phyloP scores from a whole-genome alignment of 495 filamentous ascomycete genomes.

The Terfezia claveryi region DNA sequence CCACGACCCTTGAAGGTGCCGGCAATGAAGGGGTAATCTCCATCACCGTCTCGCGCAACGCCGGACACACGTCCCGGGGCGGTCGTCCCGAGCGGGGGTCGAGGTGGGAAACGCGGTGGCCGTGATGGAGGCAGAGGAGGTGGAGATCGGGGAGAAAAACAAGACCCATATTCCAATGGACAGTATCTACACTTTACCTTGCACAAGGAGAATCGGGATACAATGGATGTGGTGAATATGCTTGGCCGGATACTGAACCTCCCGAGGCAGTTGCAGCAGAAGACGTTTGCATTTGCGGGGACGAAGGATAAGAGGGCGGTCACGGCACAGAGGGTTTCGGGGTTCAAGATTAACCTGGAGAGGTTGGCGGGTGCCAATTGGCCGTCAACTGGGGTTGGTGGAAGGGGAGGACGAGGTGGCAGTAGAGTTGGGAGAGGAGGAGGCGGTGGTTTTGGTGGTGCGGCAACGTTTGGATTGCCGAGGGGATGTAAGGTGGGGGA shows the following conservation, averaged over 20 bases:
- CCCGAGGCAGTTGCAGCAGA: conserved; percentile 25
- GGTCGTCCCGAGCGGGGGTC: conserved; percentile 10
- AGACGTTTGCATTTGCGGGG: conserved; percentile 63
- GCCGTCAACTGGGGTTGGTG: background rate
- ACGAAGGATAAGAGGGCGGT: conserved; percentile 85
- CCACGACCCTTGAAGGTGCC: conserved; percentile 26
- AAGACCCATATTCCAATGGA: conserved; percentile 20
- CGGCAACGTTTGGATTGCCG: conserved; percentile 24
- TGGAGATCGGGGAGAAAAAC: conserved; percentile 34
- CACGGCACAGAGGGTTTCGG: conserved; percentile 66
- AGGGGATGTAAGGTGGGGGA: conserved; percentile 45
- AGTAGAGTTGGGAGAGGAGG: background rate
- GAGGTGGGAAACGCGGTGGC: conserved; percentile 16
- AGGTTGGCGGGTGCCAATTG: conserved; percentile 39
- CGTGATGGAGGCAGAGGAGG: conserved; percentile 7
- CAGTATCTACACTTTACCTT: conserved; percentile 79
- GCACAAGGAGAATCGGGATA: conserved; percentile 96
- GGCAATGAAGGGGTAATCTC: conserved; percentile 32
- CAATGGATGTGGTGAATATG: conserved; percentile 69
- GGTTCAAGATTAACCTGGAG: conserved; percentile 39
- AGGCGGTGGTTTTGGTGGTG: background rate
- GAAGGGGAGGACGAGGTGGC: background rate
- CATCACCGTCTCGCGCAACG: conserved; percentile 29
- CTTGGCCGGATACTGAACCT: conserved; percentile 46
- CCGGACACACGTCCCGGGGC: conserved; percentile 3